A percentile compares a stretch with the other conserved stretches of the same genome.
These are phyloP conservation scores for Hippophae rhamnoides DNA, from an alignment of 306 rosid genomes.

Conservation along the genomic window DNA sequence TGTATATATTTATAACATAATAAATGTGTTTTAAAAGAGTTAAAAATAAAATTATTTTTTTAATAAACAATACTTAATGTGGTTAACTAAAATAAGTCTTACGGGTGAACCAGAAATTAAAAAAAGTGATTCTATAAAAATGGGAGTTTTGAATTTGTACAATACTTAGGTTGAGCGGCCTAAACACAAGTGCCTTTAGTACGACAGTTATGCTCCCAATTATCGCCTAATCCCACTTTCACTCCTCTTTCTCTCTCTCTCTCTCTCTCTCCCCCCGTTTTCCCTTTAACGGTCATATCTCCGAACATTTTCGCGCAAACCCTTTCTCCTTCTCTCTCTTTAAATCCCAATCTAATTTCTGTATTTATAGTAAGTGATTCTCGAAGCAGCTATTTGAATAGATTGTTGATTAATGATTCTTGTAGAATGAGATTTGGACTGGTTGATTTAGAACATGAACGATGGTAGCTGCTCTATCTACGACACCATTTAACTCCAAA, in stretches of 20 bases:
- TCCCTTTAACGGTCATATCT: slow-evolving; percentile 47
- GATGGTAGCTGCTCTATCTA: slow-evolving; percentile 74
- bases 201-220: slow-evolving; percentile 52
- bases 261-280: slow-evolving; percentile 13
- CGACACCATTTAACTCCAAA: slow-evolving; percentile 40
- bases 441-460: slow-evolving; percentile 10
- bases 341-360: not conserved
- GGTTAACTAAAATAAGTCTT: too few relatives aligned
- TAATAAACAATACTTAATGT: too few relatives aligned
- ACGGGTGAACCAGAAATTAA: too few relatives aligned
- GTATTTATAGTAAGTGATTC: not conserved
- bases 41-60: too few relatives aligned
- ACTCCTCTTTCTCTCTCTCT: slow-evolving; percentile 7
- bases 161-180: too few relatives aligned
- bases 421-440: slow-evolving; percentile 23
- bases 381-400: not conserved
- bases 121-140: too few relatives aligned
- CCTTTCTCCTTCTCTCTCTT: slow-evolving; percentile 5
- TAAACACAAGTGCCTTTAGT: slow-evolving; percentile 7
- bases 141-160: too few relatives aligned
- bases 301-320: not conserved
- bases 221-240: slow-evolving; percentile 23
- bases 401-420: not conserved
- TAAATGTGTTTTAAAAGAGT: too few relatives aligned
- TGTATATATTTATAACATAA: too few relatives aligned